Conservation (phyloP, 371 early-diverging fungal genomes). For the Entomophthora muscae region DNA sequence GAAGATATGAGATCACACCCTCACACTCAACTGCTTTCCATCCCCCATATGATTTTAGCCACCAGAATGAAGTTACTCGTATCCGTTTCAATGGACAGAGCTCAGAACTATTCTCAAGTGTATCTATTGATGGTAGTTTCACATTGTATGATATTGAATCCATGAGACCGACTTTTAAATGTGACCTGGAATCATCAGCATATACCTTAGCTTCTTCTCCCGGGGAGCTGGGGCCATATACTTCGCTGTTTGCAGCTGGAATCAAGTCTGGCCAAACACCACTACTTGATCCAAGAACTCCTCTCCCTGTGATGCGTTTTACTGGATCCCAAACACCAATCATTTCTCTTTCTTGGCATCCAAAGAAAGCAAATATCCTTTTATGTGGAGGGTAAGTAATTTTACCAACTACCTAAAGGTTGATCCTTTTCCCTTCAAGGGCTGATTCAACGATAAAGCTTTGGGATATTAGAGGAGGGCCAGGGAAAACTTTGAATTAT, state of each 20-base stretch:
- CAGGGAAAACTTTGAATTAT: background rate
- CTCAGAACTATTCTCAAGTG: background rate
- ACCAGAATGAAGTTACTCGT: background rate
- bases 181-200: background rate
- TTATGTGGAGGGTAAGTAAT: background rate
- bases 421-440: too few relatives aligned
- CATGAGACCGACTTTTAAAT: background rate
- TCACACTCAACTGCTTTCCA: background rate
- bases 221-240: background rate
- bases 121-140: background rate
- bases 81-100: background rate
- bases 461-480: background rate
- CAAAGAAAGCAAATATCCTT: background rate
- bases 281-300: background rate
- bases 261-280: background rate
- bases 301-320: background rate
- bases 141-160: background rate
- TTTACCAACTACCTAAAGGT: too few relatives aligned
- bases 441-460: background rate
- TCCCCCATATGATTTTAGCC: background rate
- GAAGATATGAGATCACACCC: background rate
- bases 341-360: background rate
- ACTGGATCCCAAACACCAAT: background rate
- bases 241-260: background rate
- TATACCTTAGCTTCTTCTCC: background rate